Evolutionary conservation across 1,284 basidiomycete species (phyloP).

Genomic region (Ustilago tritici): DNA sequence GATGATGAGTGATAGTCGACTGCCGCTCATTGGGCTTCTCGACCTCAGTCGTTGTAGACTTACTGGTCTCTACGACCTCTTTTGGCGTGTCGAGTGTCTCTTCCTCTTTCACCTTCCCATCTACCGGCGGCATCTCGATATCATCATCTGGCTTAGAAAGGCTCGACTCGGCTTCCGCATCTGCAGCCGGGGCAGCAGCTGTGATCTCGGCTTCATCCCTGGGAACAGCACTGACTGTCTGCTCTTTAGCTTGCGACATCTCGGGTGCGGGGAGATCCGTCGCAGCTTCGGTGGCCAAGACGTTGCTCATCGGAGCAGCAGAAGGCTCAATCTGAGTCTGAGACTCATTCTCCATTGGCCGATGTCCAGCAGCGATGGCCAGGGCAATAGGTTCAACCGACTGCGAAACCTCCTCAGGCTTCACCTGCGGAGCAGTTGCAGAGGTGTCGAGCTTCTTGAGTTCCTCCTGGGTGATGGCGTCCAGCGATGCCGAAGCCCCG

Average conservation of each 20-base stretch:
- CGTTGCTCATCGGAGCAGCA: background rate
- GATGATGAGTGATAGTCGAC: background rate
- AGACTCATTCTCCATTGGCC: constrained; percentile 11
- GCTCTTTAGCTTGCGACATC: background rate
- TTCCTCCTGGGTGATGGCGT: background rate
- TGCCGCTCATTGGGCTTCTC: background rate
- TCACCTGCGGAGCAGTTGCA: background rate
- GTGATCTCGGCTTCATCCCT: background rate
- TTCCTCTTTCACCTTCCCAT: background rate
- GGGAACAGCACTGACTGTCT: background rate
- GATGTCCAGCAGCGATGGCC: background rate
- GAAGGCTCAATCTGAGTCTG: constrained; percentile 29
- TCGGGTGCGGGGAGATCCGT: background rate
- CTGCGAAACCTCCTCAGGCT: background rate
- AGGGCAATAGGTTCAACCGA: background rate
- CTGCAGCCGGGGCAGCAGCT: background rate
- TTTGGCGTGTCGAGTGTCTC: background rate
- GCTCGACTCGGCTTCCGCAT: background rate
- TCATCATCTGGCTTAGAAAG: background rate
- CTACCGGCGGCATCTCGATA: background rate
- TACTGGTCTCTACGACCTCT: background rate
- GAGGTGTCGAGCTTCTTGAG: background rate
- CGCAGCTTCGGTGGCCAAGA: background rate
- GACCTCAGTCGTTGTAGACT: background rate
- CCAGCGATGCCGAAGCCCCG: background rate